Evolutionary conservation across 164 flowering plant genomes (phyloP).

Genomic region (Litsea cubeba): DNA sequence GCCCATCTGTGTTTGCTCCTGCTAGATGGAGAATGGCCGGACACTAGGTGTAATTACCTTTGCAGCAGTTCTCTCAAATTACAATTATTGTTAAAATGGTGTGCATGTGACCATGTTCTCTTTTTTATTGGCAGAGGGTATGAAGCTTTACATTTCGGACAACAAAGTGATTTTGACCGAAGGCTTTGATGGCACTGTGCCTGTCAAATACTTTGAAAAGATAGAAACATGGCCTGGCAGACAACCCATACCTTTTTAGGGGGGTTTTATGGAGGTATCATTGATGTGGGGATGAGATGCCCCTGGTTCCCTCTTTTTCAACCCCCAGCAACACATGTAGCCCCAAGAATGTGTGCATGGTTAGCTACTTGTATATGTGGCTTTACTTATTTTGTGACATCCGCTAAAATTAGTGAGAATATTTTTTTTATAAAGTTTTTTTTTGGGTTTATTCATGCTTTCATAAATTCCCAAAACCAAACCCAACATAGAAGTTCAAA

Average conservation of each 20-base stretch:
- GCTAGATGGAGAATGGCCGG: no score
- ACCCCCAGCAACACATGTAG: background rate
- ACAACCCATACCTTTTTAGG: constrained; percentile 43
- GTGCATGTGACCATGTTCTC: background rate
- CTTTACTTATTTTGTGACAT: background rate
- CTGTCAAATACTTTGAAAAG: constrained; percentile 63
- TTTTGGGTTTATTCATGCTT: background rate
- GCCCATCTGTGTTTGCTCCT: no score
- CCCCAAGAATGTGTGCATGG: no score
- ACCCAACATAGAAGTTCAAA: no score
- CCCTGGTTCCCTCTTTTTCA: background rate
- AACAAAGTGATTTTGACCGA: constrained; percentile 87
- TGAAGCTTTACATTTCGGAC: constrained; percentile 87
- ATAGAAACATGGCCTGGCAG: constrained; percentile 85
- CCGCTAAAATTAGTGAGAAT: no score
- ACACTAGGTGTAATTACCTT: background rate
- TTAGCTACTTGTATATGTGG: background rate
- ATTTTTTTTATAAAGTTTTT: no score
- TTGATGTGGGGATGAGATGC: background rate
- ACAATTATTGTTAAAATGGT: background rate
- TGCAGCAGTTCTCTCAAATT: no score
- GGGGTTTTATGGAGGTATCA: no score
- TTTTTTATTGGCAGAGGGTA: constrained; percentile 48
- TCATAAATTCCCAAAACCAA: no score
- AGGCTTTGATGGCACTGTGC: constrained; percentile 88